Percentiles rank a stretch among this genome's conserved stretches.
phyloP scores from a whole-genome alignment of 805 yeast species.

The Middelhovenomyces tepae region DNA sequence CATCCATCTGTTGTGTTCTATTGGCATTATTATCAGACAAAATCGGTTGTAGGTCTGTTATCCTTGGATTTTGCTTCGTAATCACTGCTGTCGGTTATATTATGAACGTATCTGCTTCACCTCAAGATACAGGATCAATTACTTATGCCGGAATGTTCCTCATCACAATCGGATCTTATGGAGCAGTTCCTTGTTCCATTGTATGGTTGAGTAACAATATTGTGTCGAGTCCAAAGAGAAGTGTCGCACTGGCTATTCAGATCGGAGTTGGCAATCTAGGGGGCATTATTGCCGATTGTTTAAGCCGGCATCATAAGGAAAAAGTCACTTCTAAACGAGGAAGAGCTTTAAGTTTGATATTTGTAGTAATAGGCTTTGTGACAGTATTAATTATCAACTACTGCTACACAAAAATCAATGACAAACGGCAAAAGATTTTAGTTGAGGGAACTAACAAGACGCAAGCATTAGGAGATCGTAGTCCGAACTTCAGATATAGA shows the following conservation, averaged over 20 bases:
- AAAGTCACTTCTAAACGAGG: too few relatives aligned
- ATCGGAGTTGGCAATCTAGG: slow-evolving; percentile 37
- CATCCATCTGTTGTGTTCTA: slow-evolving; percentile 27
- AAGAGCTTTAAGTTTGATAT: not conserved
- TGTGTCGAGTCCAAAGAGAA: not conserved
- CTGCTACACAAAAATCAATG: not conserved
- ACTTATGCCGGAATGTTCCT: slow-evolving; percentile 4
- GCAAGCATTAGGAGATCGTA: slow-evolving; percentile 2
- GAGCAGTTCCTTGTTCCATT: slow-evolving; percentile 4
- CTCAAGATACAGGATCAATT: not conserved
- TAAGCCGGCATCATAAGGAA: slow-evolving; percentile 22
- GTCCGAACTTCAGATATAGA: not conserved
- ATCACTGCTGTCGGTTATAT: slow-evolving; percentile 1
- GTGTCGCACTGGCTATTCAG: slow-evolving; percentile 32
- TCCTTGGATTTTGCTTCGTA: slow-evolving; percentile 1
- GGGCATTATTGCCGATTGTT: slow-evolving; percentile 36
- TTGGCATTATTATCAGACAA: slow-evolving; percentile 2
- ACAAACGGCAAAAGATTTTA: not conserved
- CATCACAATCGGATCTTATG: slow-evolving; percentile 4
- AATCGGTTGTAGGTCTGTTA: slow-evolving; percentile 1
- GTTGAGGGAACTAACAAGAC: not conserved
- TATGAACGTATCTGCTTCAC: not conserved
- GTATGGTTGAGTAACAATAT: slow-evolving; percentile 3
- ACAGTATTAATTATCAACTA: not conserved
- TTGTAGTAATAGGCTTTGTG: slow-evolving; percentile 2